These are phyloP conservation scores for Uronychia binucleata DNA, from an alignment of 73 alveolate species.

Conservation along the genomic window DNA sequence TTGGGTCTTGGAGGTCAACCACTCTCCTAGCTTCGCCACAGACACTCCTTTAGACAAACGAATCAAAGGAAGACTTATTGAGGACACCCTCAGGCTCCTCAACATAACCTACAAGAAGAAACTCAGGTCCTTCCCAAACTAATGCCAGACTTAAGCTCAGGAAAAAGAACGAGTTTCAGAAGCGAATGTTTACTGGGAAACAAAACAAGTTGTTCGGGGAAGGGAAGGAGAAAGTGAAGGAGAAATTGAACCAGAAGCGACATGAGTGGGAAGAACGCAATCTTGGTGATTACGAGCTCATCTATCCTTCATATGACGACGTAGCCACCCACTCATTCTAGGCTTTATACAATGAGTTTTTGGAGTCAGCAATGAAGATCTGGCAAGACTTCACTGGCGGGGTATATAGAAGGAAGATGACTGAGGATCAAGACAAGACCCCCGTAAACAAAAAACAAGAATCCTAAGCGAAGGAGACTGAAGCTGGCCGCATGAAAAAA, in stretches of 20 bases:
- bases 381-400: not conserved
- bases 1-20: constrained; percentile 34
- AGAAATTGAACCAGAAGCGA: not conserved
- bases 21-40: constrained; percentile 78
- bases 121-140: too few relatives aligned
- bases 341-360: not conserved
- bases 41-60: constrained; percentile 71
- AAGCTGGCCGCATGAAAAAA: not conserved
- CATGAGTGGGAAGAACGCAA: constrained; percentile 16
- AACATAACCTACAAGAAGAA: constrained; percentile 43
- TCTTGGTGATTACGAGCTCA: constrained; percentile 16
- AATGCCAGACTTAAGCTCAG: constrained; percentile 10
- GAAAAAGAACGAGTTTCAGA: constrained; percentile 28
- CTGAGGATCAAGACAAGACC: not conserved
- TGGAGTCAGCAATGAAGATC: not conserved
- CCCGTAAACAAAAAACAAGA: not conserved
- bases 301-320: too few relatives aligned
- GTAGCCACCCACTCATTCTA: not conserved
- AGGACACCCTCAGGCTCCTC: constrained; percentile 60
- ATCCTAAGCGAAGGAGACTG: not conserved
- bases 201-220: constrained; percentile 21
- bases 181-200: constrained; percentile 33
- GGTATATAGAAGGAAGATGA: not conserved
- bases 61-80: constrained; percentile 68
- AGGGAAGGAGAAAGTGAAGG: not conserved